phyloP scores from a whole-genome alignment of 2,329 filamentous ascomycete species.

The Exserohilum turcica region DNA sequence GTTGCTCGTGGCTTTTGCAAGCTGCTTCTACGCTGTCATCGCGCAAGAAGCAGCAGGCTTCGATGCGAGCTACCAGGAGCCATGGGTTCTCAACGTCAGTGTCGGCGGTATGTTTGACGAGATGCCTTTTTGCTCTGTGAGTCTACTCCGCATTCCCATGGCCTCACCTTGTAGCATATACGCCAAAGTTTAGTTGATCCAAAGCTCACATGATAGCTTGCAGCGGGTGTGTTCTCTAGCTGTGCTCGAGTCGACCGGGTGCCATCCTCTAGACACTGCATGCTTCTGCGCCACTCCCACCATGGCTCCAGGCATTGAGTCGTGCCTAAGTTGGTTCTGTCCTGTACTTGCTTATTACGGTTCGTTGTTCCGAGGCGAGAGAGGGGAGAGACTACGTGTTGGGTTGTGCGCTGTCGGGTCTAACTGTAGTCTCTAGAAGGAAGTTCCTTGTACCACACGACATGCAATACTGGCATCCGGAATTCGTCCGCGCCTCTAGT shows the following conservation, averaged over 20 bases:
- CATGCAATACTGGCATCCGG: not conserved
- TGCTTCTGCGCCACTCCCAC: not conserved
- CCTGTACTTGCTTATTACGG: slow-evolving; percentile 1
- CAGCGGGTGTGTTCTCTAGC: not conserved
- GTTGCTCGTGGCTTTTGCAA: not conserved
- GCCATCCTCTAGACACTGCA: not conserved
- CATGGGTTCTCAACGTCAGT: not conserved
- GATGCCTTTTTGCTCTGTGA: not conserved
- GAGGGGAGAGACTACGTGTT: no score
- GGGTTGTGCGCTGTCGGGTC: no score
- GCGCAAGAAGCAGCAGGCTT: not conserved
- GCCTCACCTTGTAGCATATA: not conserved
- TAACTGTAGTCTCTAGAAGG: no score
- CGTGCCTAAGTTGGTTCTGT: not conserved
- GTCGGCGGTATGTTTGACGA: not conserved
- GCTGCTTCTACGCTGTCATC: not conserved
- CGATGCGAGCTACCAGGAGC: no score
- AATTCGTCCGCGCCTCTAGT: not conserved
- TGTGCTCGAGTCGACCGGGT: not conserved
- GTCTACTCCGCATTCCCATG: not conserved
- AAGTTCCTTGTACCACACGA: not conserved
- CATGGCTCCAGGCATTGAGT: not conserved
- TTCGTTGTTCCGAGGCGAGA: not conserved
- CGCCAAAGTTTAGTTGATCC: no score
- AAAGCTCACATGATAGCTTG: not conserved